Base-by-base conservation (phyloP, 108 stramenopile genomes). In the Nitzschia palea region DNA sequence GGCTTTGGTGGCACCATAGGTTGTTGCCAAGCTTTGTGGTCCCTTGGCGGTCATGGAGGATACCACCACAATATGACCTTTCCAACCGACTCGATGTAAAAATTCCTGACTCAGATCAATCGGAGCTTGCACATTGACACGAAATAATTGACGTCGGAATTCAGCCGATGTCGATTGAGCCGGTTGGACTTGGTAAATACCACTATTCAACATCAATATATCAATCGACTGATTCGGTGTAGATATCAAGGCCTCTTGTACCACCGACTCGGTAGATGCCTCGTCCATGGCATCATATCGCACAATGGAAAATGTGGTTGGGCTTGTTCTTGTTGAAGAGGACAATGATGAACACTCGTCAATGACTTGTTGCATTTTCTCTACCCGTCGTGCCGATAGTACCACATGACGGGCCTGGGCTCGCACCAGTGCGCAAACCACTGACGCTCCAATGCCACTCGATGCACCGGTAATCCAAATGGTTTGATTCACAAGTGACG, bases 381-480 rank as follows among this genome's bases (percentile, higher is more conserved):
- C 68, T 10, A 53, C 15, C 12, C 35, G 23, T 15, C 79, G 62
- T 29, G 74, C 68, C n/a, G 75, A 70, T 15, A 80, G 26, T 30
- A 80, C 71, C 25, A 80, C 37, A 52, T 65, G 50, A 8, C 42
- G 29, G 2, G 65, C 71, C 1, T 59, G 64, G 4, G 47, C 59
- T 15, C 26, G 31, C 3, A 59, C 55, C 35, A 76, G 32, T 50
- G 61, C 54, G 0, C 62, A 47, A 20, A 75, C 79, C 10, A 80
- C 27, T 20, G 69, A 62, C 10, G 79, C 75, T 0, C 79, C 79
- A 47, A 80, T 76, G 3, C 79, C 79, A 27, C 69, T 65, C 22
- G 79, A 80, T 20, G 62, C 75, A 10, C 79, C 79, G 29, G 73
- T 74, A 17, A 80, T 50, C 79, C 72, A 74, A 0, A 76, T 62